phyloP scores from a whole-genome alignment of 805 yeast species.

The Huiozyma naganishii region DNA sequence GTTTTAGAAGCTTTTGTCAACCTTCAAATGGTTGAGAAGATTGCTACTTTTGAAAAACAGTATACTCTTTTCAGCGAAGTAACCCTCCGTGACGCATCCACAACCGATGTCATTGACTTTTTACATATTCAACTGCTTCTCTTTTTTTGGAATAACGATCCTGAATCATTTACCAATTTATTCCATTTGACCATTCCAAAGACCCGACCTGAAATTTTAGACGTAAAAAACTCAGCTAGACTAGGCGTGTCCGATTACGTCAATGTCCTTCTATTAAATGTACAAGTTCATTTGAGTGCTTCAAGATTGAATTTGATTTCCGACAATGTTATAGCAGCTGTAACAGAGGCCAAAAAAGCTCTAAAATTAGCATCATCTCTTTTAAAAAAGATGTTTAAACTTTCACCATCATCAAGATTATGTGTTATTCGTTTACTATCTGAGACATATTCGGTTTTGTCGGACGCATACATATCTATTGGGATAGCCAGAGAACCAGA shows the following conservation, averaged over 20 bases:
- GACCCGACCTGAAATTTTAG: conserved; percentile 17
- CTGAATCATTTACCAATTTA: conserved; percentile 8
- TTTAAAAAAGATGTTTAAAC: conserved; percentile 30
- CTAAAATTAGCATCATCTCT: conserved; percentile 45
- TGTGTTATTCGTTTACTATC: conserved; percentile 29
- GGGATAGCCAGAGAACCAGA: conserved; percentile 53
- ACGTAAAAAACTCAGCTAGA: conserved; percentile 15
- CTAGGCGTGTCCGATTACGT: conserved; percentile 14
- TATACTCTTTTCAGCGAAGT: conserved; percentile 2
- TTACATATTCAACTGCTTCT: conserved; percentile 5
- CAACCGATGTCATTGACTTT: not conserved
- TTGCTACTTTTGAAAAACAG: not conserved
- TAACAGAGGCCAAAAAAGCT: conserved; percentile 36
- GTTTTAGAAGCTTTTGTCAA: conserved; percentile 9
- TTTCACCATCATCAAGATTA: conserved; percentile 28
- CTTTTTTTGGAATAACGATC: conserved; percentile 9
- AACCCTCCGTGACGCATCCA: conserved; percentile 4
- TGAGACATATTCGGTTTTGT: conserved; percentile 30
- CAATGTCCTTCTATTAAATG: conserved; percentile 23
- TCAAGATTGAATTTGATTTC: conserved; percentile 13
- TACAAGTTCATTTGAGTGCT: conserved; percentile 11
- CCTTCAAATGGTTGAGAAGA: conserved; percentile 11
- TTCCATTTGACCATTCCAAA: conserved; percentile 6
- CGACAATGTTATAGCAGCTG: conserved; percentile 13
- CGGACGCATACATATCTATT: conserved; percentile 33